These are phyloP conservation scores for Suillus americanus DNA, from an alignment of 768 basidiomycete species.

Conservation along the genomic window DNA sequence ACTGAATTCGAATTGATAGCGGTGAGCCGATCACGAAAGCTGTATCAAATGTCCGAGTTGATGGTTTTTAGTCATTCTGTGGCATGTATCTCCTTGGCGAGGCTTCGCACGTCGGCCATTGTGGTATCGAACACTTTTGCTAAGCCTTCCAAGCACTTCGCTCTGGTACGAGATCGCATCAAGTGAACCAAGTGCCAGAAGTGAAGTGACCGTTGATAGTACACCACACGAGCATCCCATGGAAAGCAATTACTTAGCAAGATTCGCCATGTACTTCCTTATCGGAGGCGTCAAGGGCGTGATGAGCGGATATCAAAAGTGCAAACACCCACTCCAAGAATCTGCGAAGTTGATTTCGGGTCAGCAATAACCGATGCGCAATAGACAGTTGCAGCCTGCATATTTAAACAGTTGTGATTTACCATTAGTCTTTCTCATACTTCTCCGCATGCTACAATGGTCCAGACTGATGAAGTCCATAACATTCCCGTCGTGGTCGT, in stretches of 20 bases:
- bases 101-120: background rate
- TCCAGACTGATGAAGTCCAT: background rate
- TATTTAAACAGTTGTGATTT: background rate
- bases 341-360: background rate
- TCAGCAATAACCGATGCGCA: background rate
- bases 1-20: background rate
- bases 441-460: background rate
- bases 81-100: background rate
- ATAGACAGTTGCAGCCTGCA: background rate
- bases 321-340: background rate
- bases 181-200: slow-evolving; percentile 1
- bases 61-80: background rate
- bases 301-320: background rate
- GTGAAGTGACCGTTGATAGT: background rate
- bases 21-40: background rate
- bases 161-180: background rate
- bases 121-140: background rate
- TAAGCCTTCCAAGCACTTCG: background rate
- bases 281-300: background rate
- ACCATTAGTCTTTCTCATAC: background rate
- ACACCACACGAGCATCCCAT: background rate
- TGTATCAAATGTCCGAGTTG: background rate
- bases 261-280: slow-evolving; percentile 3
- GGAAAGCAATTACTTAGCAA: background rate
- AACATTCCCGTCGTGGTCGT: background rate